A percentile compares a stretch with the other conserved stretches of the same genome.
phyloP scores from a whole-genome alignment of 345 rosid species.

The Orychophragmus violaceus region DNA sequence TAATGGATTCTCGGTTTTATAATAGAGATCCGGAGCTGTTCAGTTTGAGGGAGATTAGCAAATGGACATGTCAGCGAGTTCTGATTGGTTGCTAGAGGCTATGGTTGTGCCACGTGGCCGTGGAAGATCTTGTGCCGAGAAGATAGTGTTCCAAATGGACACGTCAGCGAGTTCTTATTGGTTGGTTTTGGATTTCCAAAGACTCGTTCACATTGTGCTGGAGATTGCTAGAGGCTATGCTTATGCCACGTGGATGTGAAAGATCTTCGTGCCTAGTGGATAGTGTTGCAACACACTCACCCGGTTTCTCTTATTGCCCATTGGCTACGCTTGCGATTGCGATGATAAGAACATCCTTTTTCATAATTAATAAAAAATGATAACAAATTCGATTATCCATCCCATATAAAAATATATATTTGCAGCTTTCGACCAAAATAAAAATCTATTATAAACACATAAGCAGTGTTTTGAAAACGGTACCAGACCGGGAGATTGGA shows the following conservation, averaged over 20 bases:
- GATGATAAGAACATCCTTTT: not conserved
- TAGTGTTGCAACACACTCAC: not conserved
- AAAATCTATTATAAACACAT: not conserved
- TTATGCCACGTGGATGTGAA: not conserved
- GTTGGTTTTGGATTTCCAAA: slow-evolving; percentile 12
- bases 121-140: not conserved
- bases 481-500: too few species aligned
- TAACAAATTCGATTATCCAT: too few species aligned
- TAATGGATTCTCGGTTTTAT: not conserved
- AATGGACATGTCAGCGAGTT: not conserved
- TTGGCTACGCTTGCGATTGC: not conserved
- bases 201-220: not conserved
- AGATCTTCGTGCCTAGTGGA: slow-evolving; percentile 1
- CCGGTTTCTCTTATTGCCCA: not conserved
- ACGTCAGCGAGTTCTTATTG: slow-evolving; percentile 5
- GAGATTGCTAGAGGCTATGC: not conserved
- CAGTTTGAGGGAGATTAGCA: not conserved
- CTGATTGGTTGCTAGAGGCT: slow-evolving; percentile 13
- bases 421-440: not conserved
- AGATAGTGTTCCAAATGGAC: slow-evolving; percentile 2
- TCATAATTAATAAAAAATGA: too few species aligned
- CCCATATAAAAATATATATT: not conserved
- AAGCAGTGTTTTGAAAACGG: too few species aligned
- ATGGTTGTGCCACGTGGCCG: not conserved
- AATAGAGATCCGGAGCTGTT: not conserved